Evolutionary conservation across 1,139 yeast genomes (phyloP), one percentile per base, ranked within the genome.

Genomic region (Suhomyces choctaworum): DNA sequence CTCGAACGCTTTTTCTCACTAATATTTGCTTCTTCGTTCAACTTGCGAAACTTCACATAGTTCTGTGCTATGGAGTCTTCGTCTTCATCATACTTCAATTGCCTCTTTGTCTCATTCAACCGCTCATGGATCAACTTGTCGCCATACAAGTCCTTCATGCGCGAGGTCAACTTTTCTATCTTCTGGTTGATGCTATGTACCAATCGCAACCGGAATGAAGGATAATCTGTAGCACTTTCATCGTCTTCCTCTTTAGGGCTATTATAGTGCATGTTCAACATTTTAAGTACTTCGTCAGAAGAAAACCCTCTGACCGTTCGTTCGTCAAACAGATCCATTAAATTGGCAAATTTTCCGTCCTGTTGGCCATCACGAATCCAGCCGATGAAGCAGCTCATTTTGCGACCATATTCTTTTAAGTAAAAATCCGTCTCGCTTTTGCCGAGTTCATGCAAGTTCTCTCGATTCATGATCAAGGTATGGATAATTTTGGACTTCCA

Each of bases 1-100:
- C 77, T 68, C 7, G 62, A 72, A 12, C 70, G 59, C 42, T 73
- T 72, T 48, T 72, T 73, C 31, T 70, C 79, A 7, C 70, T 59
- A 7, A 66, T 62, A n/a, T 52, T 56, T 1, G 78, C 73, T 14
- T 64, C 65, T 20, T 77, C 81, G 44, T 77, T 78, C 14, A 70
- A 48, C 19, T 65, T 67, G 37, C 78, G 70, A 9, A 73, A 56
- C 31, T 66, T 62, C 34, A 67, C 67, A 51, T 76, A 82, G 15
- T 59, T 51, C 3, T 53, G 59, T 0, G 81, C 83, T 13, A 80
- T 73, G 13, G 58, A 51, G 2, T 60, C 67, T 47, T 79, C 74
- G 34, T 62, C 75, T 1, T 52, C 54, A 52, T 83, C 92, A 25
- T 74, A 60, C 10, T 58, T 50, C 5, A 61, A 46, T 46, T 82